Percentiles rank a stretch among this genome's conserved stretches.
Conservation (phyloP, 169 alveolate species). For the Perkinsus olseni region DNA sequence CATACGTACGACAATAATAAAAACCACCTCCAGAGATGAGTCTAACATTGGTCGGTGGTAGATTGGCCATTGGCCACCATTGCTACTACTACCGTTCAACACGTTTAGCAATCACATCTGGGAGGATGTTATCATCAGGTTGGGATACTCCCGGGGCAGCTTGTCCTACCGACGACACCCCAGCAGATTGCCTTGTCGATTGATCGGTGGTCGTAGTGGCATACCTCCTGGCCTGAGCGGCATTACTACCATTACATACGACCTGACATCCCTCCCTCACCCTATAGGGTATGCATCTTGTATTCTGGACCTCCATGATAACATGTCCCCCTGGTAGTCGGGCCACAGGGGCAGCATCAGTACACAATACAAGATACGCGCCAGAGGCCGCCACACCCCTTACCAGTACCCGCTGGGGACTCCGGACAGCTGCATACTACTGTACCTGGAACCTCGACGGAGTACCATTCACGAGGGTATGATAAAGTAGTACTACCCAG, state of each 20-base stretch:
- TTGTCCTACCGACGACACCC: neutral
- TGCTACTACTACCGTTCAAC: neutral
- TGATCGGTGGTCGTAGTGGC: neutral
- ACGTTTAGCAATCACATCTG: neutral
- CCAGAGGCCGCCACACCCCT: neutral
- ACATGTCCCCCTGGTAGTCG: neutral
- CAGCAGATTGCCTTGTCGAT: neutral
- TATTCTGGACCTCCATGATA: neutral
- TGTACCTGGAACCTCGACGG: neutral
- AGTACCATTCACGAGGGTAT: no score
- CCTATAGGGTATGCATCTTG: neutral
- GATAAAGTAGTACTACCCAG: neutral
- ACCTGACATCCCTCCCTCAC: neutral
- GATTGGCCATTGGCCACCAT: neutral
- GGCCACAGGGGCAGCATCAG: neutral
- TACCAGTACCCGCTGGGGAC: neutral
- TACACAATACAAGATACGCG: neutral
- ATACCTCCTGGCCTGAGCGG: no score
- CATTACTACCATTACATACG: neutral
- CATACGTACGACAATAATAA: neutral
- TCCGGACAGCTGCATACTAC: no score
- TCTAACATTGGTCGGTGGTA: neutral
- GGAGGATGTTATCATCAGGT: neutral
- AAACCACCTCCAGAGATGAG: neutral
- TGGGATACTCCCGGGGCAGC: neutral